A percentile compares a stretch with the other conserved stretches of the same genome.
Conservation (phyloP, 768 basidiomycete genomes). For the Polyporus arcularius region DNA sequence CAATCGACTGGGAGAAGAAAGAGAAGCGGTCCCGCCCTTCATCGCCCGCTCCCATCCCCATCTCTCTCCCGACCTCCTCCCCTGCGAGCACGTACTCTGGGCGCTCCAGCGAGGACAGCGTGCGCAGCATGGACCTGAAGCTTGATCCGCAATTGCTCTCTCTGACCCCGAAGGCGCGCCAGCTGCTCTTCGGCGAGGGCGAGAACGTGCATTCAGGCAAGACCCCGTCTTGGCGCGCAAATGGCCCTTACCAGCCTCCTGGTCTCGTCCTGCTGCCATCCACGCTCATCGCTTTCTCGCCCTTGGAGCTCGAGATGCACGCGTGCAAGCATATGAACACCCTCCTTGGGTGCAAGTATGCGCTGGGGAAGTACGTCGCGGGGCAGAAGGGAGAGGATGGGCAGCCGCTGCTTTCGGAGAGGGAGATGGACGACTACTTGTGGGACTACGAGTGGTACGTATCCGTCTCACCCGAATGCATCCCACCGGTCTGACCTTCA, state of each 20-base stretch:
- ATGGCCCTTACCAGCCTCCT: conserved; percentile 49
- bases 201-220: not conserved
- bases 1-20: conserved; percentile 39
- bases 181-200: conserved; percentile 20
- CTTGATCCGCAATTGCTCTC: conserved; percentile 2
- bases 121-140: not conserved
- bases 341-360: conserved; percentile 61
- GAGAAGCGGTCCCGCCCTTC: conserved; percentile 32
- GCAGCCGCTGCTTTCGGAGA: conserved; percentile 23
- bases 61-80: too few relatives aligned
- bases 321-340: conserved; percentile 69
- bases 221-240: conserved; percentile 9
- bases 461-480: too few relatives aligned
- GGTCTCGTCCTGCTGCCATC: conserved; percentile 61
- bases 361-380: conserved; percentile 51
- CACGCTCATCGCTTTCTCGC: conserved; percentile 59
- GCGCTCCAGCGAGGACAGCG: conserved; percentile 21
- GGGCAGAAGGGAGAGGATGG: conserved; percentile 31
- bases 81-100: conserved; percentile 27
- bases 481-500: not conserved
- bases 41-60: conserved; percentile 11
- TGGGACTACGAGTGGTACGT: conserved; percentile 61
- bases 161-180: conserved; percentile 19
- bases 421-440: conserved; percentile 39
- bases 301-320: conserved; percentile 72